These are phyloP conservation scores for Sporothrix brasiliensis DNA, from an alignment of 2,329 filamentous ascomycete genomes.

Conservation along the genomic window DNA sequence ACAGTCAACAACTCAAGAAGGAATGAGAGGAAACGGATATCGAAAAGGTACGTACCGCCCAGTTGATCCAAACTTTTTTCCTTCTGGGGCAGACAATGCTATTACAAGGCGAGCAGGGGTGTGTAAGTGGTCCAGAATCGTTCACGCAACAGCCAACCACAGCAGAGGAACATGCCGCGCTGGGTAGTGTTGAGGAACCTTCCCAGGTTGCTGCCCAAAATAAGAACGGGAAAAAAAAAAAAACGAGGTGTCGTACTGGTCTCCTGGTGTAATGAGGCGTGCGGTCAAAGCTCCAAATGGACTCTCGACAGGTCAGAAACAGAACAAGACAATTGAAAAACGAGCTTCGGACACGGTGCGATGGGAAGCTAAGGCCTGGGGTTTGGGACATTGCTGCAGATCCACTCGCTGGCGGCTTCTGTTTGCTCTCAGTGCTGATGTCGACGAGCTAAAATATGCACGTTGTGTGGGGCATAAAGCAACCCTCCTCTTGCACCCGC, in stretches of 20 bases:
- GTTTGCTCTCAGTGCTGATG: conserved; percentile 9
- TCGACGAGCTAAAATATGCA: background rate
- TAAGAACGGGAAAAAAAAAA: background rate
- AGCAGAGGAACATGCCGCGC: background rate
- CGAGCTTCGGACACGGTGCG: background rate
- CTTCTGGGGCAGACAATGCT: conserved; percentile 8
- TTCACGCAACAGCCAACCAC: conserved; percentile 19
- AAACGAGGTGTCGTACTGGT: background rate
- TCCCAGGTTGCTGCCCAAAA: conserved; percentile 26
- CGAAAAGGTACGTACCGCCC: background rate
- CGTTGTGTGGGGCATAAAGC: background rate
- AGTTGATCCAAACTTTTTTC: conserved; percentile 1
- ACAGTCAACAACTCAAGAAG: background rate
- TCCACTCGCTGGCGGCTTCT: conserved; percentile 33
- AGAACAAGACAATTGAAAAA: background rate
- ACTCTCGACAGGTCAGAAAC: conserved; percentile 5
- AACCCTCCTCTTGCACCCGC: conserved; percentile 1
- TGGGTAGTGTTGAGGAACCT: background rate
- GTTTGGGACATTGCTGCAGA: conserved; percentile 31
- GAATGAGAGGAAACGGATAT: background rate
- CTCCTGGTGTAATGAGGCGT: background rate
- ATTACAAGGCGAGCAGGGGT: conserved; percentile 19
- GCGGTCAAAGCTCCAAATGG: conserved; percentile 26
- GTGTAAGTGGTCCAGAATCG: conserved; percentile 21
- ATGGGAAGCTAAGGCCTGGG: conserved; percentile 26